phyloP scores from a whole-genome alignment of 2,329 filamentous ascomycete genomes.

The Calonectria crousiana region DNA sequence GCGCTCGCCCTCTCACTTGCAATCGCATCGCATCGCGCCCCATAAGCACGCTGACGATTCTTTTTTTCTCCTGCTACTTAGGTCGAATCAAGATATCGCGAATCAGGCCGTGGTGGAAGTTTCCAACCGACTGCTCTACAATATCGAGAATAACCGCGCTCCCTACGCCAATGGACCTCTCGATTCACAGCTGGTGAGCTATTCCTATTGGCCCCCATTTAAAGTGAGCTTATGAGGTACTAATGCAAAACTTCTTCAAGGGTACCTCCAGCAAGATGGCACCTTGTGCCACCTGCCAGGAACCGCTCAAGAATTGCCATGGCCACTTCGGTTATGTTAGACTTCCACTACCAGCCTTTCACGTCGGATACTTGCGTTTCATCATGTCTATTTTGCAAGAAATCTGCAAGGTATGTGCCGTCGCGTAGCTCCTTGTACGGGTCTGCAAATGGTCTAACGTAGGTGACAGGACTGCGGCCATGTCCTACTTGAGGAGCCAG shows the following conservation, averaged over 20 bases:
- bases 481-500: conserved; percentile 84
- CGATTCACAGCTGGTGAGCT: conserved; percentile 78
- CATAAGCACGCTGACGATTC: neutral
- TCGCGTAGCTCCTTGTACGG: neutral
- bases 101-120: conserved; percentile 96
- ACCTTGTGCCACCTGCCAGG: conserved; percentile 85
- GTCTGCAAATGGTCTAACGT: conserved; percentile 16
- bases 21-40: neutral
- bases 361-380: conserved; percentile 95
- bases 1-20: conserved; percentile 39
- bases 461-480: conserved; percentile 76
- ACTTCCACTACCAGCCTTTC: conserved; percentile 91
- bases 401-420: conserved; percentile 80
- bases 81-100: conserved; percentile 92
- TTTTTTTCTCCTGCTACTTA: conserved; percentile 48
- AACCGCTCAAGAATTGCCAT: conserved; percentile 85
- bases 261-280: conserved; percentile 89
- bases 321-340: conserved; percentile 96
- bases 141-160: conserved; percentile 82
- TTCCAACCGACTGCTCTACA: conserved; percentile 93
- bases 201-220: neutral
- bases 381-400: conserved; percentile 92
- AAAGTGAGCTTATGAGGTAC: neutral
- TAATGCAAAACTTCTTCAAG: conserved; percentile 46
- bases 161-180: conserved; percentile 87